Evolutionary conservation across 495 filamentous ascomycete species (phyloP), one percentile per base, ranked within the genome.

Genomic region (Cladorrhinum samala): DNA sequence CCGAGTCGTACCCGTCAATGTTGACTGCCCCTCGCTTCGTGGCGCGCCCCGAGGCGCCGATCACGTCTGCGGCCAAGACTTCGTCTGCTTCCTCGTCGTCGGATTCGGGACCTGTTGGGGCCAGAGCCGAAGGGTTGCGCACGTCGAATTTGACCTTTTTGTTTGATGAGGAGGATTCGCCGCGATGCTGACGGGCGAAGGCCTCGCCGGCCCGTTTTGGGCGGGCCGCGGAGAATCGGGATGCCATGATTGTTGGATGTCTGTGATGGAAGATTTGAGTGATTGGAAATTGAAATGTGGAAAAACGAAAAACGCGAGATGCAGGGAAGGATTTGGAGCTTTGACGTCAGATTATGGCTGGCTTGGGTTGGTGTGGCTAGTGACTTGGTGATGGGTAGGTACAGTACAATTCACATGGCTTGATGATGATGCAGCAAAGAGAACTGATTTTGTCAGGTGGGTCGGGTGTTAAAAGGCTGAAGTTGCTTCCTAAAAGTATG

Each of bases 71-170:
- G 37, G 95, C 91, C 14, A 95, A 80, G 19, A 89, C 79, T 2
- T 86, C 77, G 59, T 91, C 88, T 19, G 89, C 89, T 3, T 87
- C 79, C 16, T 61, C 61, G 27, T 92, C 88, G 54, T 92, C 88
- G 3, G 19, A 18, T 20, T 47, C 45, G n/a, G 11, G 4, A 14
- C 80, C 88, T 55, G 75, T 78, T 0, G 90, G 82, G 3, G 87
- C 91, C 0, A 98, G 81, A 0, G 89, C 86, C 18, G 89, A 95
- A 1, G 93, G 93, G 64, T 97, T 97, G 58, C 94, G 88, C 20
- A 91, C 73, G 68, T 97, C 94, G 73, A 99, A 99, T 65, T 88
- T 89, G 23, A 90, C 86, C 67, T 91, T 95, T 63, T 96, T 96
- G 47, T 36, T 37, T 1, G 78, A 69, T 27, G 75, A 68, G 23